A percentile compares a stretch with the other conserved stretches of the same genome.
These are phyloP conservation scores for Eucalyptus sp. DNA, from an alignment of 345 rosid species.

Conservation along the genomic window DNA sequence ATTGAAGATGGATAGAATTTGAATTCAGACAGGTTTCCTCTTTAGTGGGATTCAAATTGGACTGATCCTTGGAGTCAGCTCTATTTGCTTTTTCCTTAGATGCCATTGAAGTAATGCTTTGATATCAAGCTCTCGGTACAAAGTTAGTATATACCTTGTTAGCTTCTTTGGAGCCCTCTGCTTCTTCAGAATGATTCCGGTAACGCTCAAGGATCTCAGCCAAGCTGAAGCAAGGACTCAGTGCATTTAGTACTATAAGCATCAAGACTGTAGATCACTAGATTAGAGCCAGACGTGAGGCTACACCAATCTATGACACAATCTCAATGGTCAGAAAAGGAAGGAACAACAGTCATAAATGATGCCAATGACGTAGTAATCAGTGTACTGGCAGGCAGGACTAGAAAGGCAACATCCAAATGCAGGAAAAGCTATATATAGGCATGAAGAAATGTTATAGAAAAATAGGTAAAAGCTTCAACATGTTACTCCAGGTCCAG, in stretches of 20 bases:
- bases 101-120: not conserved
- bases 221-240: conserved; percentile 10
- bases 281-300: not conserved
- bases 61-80: not conserved
- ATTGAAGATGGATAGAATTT: not conserved
- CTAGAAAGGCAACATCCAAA: not conserved
- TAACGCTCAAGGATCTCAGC: conserved; percentile 15
- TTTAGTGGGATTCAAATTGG: not conserved
- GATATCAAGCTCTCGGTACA: not conserved
- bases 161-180: not conserved
- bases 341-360: not conserved
- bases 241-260: not conserved
- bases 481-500: not conserved
- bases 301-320: not conserved
- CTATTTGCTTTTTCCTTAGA: not conserved
- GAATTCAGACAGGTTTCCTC: not conserved
- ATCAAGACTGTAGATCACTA: not conserved
- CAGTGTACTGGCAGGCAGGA: not conserved
- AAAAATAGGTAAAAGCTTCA: not conserved
- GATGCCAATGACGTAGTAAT: not conserved
- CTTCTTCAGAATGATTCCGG: conserved; percentile 3
- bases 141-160: not conserved
- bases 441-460: not conserved
- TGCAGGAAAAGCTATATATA: not conserved
- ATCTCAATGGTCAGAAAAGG: not conserved